These are phyloP conservation scores for Flagelloscypha sp. DNA, from an alignment of 768 basidiomycete species.

Conservation along the genomic window DNA sequence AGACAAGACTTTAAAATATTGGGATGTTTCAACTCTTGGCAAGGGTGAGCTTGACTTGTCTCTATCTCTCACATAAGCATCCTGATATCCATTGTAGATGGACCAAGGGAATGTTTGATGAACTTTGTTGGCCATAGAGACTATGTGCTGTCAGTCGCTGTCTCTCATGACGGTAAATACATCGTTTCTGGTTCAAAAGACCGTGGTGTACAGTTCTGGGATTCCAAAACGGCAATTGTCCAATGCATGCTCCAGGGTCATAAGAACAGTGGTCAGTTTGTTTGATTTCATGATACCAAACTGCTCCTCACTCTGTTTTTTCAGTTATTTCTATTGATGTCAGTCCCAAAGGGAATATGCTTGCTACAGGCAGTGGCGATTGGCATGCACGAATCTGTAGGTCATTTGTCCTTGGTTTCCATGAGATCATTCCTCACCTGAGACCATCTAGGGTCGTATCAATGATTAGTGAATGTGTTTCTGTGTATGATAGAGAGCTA, in stretches of 20 bases:
- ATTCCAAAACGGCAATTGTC: conserved; percentile 63
- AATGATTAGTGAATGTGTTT: no score
- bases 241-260: conserved; percentile 89
- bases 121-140: conserved; percentile 86
- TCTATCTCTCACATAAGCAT: no score
- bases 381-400: conserved; percentile 27
- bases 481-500: no score
- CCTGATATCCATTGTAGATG: no score
- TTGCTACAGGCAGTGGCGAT: conserved; percentile 27
- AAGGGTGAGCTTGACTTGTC: no score
- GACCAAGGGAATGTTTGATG: conserved; percentile 53
- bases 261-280: conserved; percentile 42
- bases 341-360: conserved; percentile 23
- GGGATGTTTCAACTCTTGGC: no score
- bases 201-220: conserved; percentile 93
- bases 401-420: no score
- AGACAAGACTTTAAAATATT: conserved; percentile 82
- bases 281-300: not conserved
- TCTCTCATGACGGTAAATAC: conserved; percentile 88
- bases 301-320: conserved; percentile 3
- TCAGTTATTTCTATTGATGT: conserved; percentile 40
- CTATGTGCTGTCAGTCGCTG: conserved; percentile 51
- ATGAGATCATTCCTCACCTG: no score
- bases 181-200: conserved; percentile 94
- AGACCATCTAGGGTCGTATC: no score